Evolutionary conservation across 129 eudicot species (phyloP).

Genomic region (Chrysanthemum makinoi): DNA sequence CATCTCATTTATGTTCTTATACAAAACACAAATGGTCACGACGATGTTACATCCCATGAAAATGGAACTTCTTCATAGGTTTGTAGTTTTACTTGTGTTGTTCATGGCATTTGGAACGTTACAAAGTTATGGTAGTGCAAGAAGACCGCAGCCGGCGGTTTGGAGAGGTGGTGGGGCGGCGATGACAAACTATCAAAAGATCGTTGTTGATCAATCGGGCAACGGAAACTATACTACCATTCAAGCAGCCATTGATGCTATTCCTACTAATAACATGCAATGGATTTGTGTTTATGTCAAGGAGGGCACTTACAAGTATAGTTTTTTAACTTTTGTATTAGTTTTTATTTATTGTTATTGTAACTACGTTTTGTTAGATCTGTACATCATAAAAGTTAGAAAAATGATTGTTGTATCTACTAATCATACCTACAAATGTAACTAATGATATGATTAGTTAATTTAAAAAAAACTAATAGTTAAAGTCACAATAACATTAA

Average conservation of each 20-base stretch:
- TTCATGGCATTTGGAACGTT: constrained; percentile 4
- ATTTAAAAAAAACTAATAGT: too few species aligned
- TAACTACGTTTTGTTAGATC: too few species aligned
- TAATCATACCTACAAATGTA: too few species aligned
- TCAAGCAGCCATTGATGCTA: constrained; percentile 62
- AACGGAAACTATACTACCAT: constrained; percentile 53
- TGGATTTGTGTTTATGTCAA: constrained; percentile 58
- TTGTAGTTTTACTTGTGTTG: constrained; percentile 16
- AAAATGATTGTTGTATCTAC: too few species aligned
- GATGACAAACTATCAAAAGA: constrained; percentile 16
- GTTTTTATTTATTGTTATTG: not conserved
- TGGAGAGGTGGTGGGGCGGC: not conserved
- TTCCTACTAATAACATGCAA: constrained; percentile 50
- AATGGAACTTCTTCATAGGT: constrained; percentile 19
- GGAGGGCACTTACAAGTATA: constrained; percentile 68
- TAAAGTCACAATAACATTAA: too few species aligned
- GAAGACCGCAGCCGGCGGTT: not conserved
- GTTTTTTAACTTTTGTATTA: not conserved
- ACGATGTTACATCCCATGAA: constrained; percentile 10
- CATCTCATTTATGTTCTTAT: not conserved
- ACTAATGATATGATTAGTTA: too few species aligned
- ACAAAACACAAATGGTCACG: not conserved
- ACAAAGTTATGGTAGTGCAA: constrained; percentile 19
- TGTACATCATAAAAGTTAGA: too few species aligned
- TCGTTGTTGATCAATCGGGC: constrained; percentile 63